These are phyloP conservation scores for Halteria grandinella DNA, from an alignment of 73 alveolate species.

Conservation along the genomic window DNA sequence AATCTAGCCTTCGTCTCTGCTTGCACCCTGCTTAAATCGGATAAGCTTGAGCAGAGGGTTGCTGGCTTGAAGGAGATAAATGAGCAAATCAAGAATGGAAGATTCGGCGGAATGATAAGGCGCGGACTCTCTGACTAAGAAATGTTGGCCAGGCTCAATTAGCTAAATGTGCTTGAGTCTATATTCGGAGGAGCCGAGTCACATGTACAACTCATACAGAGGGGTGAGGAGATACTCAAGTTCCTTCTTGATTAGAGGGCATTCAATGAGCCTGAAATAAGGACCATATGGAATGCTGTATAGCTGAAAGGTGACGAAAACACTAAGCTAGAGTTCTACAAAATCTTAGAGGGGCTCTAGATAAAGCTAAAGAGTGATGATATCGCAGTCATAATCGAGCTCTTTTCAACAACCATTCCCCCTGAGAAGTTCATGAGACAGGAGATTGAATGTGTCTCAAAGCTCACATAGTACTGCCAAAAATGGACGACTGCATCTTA, in stretches of 20 bases:
- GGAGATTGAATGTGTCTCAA: conserved; percentile 70
- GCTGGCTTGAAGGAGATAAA: conserved; percentile 31
- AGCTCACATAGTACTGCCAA: conserved; percentile 62
- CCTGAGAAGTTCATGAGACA: conserved; percentile 63
- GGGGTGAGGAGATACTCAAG: conserved; percentile 74
- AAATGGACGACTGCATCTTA: not conserved
- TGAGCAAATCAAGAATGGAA: conserved; percentile 21
- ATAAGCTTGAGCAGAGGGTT: conserved; percentile 34
- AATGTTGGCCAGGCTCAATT: conserved; percentile 57
- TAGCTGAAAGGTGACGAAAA: conserved; percentile 72
- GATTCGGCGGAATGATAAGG: not conserved
- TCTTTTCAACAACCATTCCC: conserved; percentile 60
- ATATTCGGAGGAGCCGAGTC: conserved; percentile 68
- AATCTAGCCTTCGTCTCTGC: conserved; percentile 15
- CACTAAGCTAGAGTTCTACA: conserved; percentile 74
- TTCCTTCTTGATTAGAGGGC: conserved; percentile 64
- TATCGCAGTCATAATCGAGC: conserved; percentile 53
- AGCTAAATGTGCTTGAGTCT: conserved; percentile 66
- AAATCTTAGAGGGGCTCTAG: conserved; percentile 61
- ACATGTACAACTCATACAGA: conserved; percentile 75
- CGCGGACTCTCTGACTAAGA: conserved; percentile 7
- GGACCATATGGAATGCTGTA: conserved; percentile 67
- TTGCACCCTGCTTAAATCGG: conserved; percentile 17
- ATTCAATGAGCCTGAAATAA: conserved; percentile 56
- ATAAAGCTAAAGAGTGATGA: conserved; percentile 46